Base-by-base conservation (phyloP, 257 asterid species). In the Fraxinus cuspidata region DNA sequence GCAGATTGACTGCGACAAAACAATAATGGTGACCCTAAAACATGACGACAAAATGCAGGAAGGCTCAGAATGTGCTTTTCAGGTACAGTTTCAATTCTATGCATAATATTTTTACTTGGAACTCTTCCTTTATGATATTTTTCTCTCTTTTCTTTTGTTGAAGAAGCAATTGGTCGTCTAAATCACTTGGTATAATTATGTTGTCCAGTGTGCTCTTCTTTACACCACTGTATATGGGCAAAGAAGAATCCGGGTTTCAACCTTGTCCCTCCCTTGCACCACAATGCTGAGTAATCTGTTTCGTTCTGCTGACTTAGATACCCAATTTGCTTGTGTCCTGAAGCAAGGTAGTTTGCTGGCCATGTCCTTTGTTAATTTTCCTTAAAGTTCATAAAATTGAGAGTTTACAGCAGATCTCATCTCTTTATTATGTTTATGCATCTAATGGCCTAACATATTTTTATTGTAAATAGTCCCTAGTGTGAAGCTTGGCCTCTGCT, bases 31-130 rank as follows among this genome's bases (percentile, higher is more conserved):
- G 74, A 73, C 97, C 79, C 86, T 96, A 74, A 96, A 93, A 83
- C 97, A 93, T 35, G 99, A 93, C 71, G 99, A 96, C 83, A 96
- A 96, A 84, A 86, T 96, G 88, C 99, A 90, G 86, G 99, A 96
- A 84, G 99, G 97, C 66, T 77, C 97, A 11, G 98, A 96, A 79
- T 96, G 97, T 85, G 77, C 97, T 81, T 96, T 96, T 87, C 99
- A 96, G 98, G 99, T 96, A 40, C 75, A 29, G 75, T 49, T 58
- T 71, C 28, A 49, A 71, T 32, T 81, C 27, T 44, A 73, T 74
- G 74, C 34, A 28, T 73, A 74, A 63, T 72, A 38, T 32, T 40
- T 53, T 51, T 63, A 19, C 70, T 68, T 66, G 47, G 58, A 70
- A 37, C 37, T 66, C 40, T 78, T 40, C 47, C 12, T n/a, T 15